Conservation (phyloP, 2,329 filamentous ascomycete species). For the Aureobasidium pullulans region DNA sequence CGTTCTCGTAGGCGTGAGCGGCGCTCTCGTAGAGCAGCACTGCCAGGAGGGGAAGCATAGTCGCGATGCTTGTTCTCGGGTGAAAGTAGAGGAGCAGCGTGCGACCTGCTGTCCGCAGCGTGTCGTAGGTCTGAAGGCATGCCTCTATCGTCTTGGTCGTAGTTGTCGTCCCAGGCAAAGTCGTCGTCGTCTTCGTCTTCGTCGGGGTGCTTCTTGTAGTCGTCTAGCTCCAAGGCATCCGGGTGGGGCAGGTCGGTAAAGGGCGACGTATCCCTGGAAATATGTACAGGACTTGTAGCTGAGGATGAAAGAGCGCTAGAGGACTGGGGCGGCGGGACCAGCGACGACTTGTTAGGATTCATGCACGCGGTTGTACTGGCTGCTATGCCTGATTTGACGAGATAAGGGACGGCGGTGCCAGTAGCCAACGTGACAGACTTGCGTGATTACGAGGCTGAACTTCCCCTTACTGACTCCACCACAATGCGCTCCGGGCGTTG, state of each 20-base stretch:
- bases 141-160: conserved; percentile 26
- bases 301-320: conserved; percentile 1
- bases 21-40: conserved; percentile 40
- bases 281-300: conserved; percentile 16
- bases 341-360: not conserved
- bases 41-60: conserved; percentile 30
- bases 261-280: conserved; percentile 26
- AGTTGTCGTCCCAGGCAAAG: conserved; percentile 39
- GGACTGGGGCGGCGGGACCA: not conserved
- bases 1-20: conserved; percentile 58
- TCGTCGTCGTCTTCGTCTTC: conserved; percentile 26
- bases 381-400: not conserved
- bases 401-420: conserved; percentile 3
- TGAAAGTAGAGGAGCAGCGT: conserved; percentile 47
- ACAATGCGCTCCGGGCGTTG: conserved; percentile 6
- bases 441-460: conserved; percentile 10
- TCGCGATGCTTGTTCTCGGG: conserved; percentile 29
- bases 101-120: conserved; percentile 33
- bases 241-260: conserved; percentile 22
- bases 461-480: conserved; percentile 6
- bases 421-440: conserved; percentile 6
- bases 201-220: not conserved
- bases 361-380: conserved; percentile 10
- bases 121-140: conserved; percentile 46
- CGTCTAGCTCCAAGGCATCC: conserved; percentile 14